Base-by-base conservation (phyloP, 2,329 filamentous ascomycete genomes). In the Gnomoniopsis sp. region DNA sequence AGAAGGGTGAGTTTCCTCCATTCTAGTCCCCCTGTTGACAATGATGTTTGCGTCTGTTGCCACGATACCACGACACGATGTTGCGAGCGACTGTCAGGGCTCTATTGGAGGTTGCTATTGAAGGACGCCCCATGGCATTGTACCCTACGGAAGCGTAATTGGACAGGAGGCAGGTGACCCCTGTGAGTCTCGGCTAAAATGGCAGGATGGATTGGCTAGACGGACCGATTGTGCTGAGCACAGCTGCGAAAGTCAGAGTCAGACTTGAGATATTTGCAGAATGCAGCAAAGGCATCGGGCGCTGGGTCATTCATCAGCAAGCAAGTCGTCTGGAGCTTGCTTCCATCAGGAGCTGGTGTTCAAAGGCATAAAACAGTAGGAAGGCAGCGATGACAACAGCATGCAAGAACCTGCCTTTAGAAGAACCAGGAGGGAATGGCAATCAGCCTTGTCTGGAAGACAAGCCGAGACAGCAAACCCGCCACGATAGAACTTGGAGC, bases 1-100 rank as follows among this genome's bases (percentile, higher is more conserved):
- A 84, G 91, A 96, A 71, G 91, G 91, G 91, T 96, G 87, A 93
- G 91, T 86, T 65, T 57, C 59, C 65, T 67, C 63, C 65, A 64
- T 62, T 47, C 34, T 21, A 62, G 67, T 60, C 26, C 51, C 33
- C 36, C 6, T 51, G 14, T 53, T 19, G n/a, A 38, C 15, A 1
- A 43, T 56, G 21, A 34, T 21, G 47, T 51, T n/a, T 55, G 57
- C 33, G 53, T 53, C 57, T 53, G 53, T 53, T 21, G 23, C n/a
- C 26, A 50, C 38, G 52, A 36, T 22, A 11, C 36, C 30, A 11
- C 14, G 19, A 38, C 34, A 17, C 26, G 34, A 17, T 21, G 11
- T 23, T 21, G 34, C 14, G 2, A 41, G 53, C 30, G 33, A 44
- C n/a, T n/a, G n/a, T n/a, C 8, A 43, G 41, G 41, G 19, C 4